Base-by-base conservation (phyloP, 306 rosid species). In the Leucaena leucocephala region DNA sequence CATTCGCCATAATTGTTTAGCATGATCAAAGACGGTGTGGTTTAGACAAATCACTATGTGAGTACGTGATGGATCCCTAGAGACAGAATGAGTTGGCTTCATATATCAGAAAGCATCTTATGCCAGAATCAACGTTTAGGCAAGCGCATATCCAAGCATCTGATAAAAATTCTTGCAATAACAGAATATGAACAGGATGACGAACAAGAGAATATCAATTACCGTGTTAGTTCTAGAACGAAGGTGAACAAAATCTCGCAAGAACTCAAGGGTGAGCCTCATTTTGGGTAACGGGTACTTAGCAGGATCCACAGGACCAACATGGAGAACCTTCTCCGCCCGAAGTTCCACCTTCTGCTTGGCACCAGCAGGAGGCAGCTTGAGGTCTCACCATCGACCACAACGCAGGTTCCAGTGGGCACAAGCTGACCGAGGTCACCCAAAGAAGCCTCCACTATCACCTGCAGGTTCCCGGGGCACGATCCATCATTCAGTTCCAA, bases 201-300 rank as follows among this genome's bases (percentile, higher is more conserved):
- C 21, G 13, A 1, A 8, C 33, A 36, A 13, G 12, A 38, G 34
- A 19, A 21, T 40, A 0, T 27, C 15, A 59, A 12, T 73, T 79
- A 94, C 98, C 80, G 98, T 89, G 86, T 96, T 96, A 55, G 97
- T 93, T 78, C 96, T 83, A 17, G 98, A 77, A 68, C 99, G 99
- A 77, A 96, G 90, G 81, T 96, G 99, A 64, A 96, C 97, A 57
- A 59, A 49, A 61, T 96, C 98, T 65, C 99, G 85, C 33, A 96
- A 84, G 77, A 84, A 82, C 80, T 93, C 99, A 17, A 91, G 98
- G 66, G 92, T 75, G 80, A 96, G 94, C 75, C 76, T 91, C 36
- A 80, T 87, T 82, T 96, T 96, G 35, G 97, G 99, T 68, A 96
- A 72, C 0, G 99, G 99, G 70, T 95, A 95, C 72, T 86, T 91